A percentile compares a stretch with the other conserved stretches of the same genome.
These are phyloP conservation scores for Cenchrus purpureus DNA, from an alignment of 176 grass and related monocot species.

Conservation along the genomic window DNA sequence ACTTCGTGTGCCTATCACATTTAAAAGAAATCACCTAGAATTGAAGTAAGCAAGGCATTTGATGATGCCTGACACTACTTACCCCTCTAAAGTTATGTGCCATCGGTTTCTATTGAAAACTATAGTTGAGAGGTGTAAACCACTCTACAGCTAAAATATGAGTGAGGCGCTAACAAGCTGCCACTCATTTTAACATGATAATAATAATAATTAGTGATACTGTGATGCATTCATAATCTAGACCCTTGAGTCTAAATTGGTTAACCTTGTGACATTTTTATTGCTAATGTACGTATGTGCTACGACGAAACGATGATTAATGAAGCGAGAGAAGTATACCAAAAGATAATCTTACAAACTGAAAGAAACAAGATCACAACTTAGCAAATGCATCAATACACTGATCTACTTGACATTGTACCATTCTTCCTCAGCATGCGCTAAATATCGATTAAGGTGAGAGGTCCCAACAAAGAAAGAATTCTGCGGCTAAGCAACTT, in stretches of 20 bases:
- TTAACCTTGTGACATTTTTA: background rate
- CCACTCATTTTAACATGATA: background rate
- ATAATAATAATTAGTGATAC: background rate
- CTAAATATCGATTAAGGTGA: background rate
- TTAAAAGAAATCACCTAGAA: background rate
- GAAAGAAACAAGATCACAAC: background rate
- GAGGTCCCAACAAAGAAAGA: background rate
- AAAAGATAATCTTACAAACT: background rate
- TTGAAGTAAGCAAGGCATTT: slow-evolving; percentile 7
- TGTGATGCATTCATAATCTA: no score
- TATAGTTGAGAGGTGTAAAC: background rate
- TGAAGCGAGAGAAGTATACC: background rate
- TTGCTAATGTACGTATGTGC: background rate
- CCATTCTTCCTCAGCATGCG: background rate
- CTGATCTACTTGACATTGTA: background rate
- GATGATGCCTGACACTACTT: background rate
- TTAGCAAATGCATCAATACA: slow-evolving; percentile 3
- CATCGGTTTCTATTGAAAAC: background rate
- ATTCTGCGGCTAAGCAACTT: background rate
- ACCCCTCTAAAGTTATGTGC: background rate
- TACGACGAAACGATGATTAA: background rate
- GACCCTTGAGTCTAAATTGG: background rate
- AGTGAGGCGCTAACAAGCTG: background rate
- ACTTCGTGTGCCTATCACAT: background rate
- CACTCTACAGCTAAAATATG: background rate